A percentile compares a stretch with the other conserved stretches of the same genome.
Conservation (phyloP, 2,329 filamentous ascomycete genomes). For the Zymoseptoria pseudotritici region DNA sequence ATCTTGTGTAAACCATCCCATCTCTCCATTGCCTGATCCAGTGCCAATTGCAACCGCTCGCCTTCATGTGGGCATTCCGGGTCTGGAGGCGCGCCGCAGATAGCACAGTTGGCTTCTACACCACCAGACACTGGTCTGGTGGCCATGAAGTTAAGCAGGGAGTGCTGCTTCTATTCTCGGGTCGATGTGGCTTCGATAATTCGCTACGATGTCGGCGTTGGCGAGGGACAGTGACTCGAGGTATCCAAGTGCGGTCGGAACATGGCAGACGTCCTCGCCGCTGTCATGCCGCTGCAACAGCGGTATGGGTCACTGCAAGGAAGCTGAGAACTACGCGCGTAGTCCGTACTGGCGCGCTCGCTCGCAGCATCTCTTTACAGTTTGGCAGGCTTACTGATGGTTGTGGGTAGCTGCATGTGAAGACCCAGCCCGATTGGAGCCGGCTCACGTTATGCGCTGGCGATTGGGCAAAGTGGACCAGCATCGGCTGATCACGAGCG, state of each 20-base stretch:
- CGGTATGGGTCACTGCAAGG: not conserved
- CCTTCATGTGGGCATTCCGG: constrained; percentile 30
- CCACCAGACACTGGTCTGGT: constrained; percentile 8
- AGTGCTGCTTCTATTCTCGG: not conserved
- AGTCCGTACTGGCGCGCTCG: not conserved
- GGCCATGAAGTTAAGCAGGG: constrained; percentile 17
- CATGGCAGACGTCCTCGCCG: not conserved
- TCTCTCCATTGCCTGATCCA: constrained; percentile 27
- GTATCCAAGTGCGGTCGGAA: not conserved
- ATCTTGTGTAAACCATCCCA: constrained; percentile 24
- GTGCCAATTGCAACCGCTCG: constrained; percentile 25
- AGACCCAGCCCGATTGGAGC: not conserved
- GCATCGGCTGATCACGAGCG: not conserved
- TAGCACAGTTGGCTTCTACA: constrained; percentile 29
- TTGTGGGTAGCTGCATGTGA: not conserved
- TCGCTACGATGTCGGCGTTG: not conserved
- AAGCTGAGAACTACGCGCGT: not conserved
- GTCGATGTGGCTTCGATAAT: not conserved
- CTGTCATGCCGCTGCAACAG: not conserved
- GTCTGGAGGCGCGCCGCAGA: constrained; percentile 27
- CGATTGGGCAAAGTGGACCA: not conserved
- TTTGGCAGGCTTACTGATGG: not conserved
- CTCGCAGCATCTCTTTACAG: not conserved
- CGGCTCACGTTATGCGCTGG: not conserved
- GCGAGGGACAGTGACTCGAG: not conserved